Evolutionary conservation across 495 filamentous ascomycete species (phyloP).

Genomic region (Beverwykella pulmonaria): DNA sequence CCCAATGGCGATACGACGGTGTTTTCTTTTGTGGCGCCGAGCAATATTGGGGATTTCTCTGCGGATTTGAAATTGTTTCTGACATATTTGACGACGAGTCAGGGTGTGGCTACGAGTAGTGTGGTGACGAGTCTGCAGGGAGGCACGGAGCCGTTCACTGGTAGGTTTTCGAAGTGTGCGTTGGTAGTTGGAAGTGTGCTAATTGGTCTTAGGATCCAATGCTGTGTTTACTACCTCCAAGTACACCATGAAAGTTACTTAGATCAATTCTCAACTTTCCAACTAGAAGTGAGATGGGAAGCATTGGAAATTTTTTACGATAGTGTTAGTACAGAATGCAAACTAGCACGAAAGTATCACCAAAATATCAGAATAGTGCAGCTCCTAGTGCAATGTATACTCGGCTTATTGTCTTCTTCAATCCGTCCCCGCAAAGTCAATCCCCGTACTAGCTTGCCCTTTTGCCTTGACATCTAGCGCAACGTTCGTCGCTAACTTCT

Average conservation of each 20-base stretch:
- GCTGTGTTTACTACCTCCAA: background rate
- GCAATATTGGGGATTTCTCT: conserved; percentile 53
- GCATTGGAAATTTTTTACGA: no score
- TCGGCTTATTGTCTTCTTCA: no score
- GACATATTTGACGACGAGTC: conserved; percentile 56
- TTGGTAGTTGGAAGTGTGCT: background rate
- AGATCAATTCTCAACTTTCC: background rate
- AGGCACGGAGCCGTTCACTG: conserved; percentile 57
- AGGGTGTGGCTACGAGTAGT: conserved; percentile 55
- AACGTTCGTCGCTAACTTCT: background rate
- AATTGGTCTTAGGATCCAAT: background rate
- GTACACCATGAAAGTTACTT: background rate
- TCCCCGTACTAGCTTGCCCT: background rate
- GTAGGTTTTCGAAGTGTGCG: background rate
- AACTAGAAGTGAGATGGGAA: no score
- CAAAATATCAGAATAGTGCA: no score
- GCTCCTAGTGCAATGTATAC: no score
- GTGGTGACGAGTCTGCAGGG: conserved; percentile 60
- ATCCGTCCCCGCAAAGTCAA: background rate
- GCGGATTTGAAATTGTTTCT: conserved; percentile 62
- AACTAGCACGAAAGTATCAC: no score
- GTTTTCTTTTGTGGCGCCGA: conserved; percentile 59
- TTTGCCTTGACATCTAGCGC: background rate
- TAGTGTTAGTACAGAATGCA: no score
- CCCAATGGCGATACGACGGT: conserved; percentile 59